These are phyloP conservation scores for Ananas comosus DNA, from an alignment of 176 grass and related monocot genomes.

Conservation along the genomic window DNA sequence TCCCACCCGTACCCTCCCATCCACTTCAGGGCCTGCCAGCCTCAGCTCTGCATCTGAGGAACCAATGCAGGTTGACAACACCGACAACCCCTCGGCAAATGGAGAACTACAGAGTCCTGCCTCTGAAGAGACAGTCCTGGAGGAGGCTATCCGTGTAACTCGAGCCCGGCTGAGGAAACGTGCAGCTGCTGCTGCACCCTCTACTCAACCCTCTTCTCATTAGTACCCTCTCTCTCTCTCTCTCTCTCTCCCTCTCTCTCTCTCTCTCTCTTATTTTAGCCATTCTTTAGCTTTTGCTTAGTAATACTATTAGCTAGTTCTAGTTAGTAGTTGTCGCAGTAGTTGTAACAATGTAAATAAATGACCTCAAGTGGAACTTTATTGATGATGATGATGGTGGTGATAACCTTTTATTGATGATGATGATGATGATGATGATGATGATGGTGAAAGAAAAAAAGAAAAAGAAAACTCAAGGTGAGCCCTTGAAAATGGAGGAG, in stretches of 20 bases:
- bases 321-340: no score
- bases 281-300: neutral
- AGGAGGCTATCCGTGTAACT: neutral
- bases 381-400: neutral
- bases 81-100: neutral
- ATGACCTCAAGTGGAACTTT: no score
- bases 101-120: neutral
- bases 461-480: neutral
- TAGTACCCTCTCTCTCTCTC: neutral
- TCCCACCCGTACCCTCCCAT: neutral
- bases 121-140: neutral
- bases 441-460: neutral
- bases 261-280: neutral
- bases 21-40: neutral
- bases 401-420: neutral
- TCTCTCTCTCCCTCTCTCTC: neutral
- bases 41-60: neutral
- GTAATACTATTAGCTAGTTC: neutral
- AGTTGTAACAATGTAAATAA: no score
- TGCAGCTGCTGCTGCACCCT: neutral
- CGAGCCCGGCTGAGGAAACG: conserved; percentile 1
- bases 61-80: neutral
- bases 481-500: conserved; percentile 30
- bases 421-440: neutral
- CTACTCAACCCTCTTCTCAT: neutral